Evolutionary conservation across 2,329 filamentous ascomycete species (phyloP), one percentile per base, ranked within the genome.

Genomic region (Fusarium beomiforme): DNA sequence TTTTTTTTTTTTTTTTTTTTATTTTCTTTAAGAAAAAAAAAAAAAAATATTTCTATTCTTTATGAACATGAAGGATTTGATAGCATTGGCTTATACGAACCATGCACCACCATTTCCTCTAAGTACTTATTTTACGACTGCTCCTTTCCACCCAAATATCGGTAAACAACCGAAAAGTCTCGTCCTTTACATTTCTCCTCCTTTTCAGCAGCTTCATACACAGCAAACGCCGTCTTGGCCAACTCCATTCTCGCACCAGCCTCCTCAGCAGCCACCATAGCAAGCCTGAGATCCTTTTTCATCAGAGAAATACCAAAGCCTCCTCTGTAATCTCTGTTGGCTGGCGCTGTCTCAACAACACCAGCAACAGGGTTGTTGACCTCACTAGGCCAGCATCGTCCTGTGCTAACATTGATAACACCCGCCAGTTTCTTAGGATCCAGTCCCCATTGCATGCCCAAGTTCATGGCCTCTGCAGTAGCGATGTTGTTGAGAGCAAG

Each of bases 311-410:
- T 88, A 4, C 92, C 92, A 72, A 95, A 96, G 0, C 93, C 93
- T 47, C 93, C 93, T 21, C 84, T 81, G 76, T 94, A 99, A 58
- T 92, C 94, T 61, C 92, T 86, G 59, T 86, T 88, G 0, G 94
- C 92, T 0, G 95, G 94, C 4, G 93, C 89, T 1, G 87, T 89
- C 67, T 91, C 90, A 24, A 95, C 87, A 0, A 98, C 94, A 17
- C 94, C 95, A 14, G 90, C 90, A 6, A 98, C 94, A 0, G 96
- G 96, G 79, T 98, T 98, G 83, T 99, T 99, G 69, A 97, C 85
- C 82, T 98, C 95, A 76, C 92, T 96, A 2, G 95, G 94, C 96
- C 96, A 99, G 86, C 95, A 98, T 72, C 87, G 89, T n/a, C 96
- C 96, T 1, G 95, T 98, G 75, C 93, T 96, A 6, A 92, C 92